phyloP scores from a whole-genome alignment of 78 protist species.

The Dictyostelium firmibasis region DNA sequence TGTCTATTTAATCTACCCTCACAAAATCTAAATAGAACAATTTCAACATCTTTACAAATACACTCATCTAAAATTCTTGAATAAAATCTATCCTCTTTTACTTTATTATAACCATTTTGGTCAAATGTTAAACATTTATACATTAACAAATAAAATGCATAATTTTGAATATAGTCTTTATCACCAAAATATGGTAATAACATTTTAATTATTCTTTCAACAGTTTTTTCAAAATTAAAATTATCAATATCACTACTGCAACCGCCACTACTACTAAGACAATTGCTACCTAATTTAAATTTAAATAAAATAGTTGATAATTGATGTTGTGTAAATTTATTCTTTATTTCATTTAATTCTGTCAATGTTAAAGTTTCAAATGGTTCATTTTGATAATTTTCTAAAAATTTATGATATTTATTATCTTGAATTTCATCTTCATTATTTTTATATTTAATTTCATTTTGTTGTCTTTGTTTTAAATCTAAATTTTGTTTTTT shows the following conservation, averaged over 20 bases:
- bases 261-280: not conserved
- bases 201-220: not conserved
- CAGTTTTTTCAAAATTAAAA: not conserved
- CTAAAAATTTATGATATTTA: not conserved
- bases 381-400: not conserved
- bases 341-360: not conserved
- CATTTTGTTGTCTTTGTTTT: not conserved
- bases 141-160: not conserved
- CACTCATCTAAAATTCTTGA: not conserved
- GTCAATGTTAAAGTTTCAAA: not conserved
- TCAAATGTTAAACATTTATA: not conserved
- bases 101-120: not conserved
- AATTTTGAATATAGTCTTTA: not conserved
- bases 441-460: not conserved
- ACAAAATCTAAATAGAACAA: not conserved
- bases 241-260: not conserved
- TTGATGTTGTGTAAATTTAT: not conserved
- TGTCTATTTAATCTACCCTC: not conserved
- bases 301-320: not conserved
- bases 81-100: not conserved
- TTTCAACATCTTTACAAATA: not conserved
- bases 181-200: not conserved
- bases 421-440: not conserved
- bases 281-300: not conserved
- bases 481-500: not conserved